phyloP scores from a whole-genome alignment of 2,329 filamentous ascomycete genomes.

The Aureobasidium pullulans region DNA sequence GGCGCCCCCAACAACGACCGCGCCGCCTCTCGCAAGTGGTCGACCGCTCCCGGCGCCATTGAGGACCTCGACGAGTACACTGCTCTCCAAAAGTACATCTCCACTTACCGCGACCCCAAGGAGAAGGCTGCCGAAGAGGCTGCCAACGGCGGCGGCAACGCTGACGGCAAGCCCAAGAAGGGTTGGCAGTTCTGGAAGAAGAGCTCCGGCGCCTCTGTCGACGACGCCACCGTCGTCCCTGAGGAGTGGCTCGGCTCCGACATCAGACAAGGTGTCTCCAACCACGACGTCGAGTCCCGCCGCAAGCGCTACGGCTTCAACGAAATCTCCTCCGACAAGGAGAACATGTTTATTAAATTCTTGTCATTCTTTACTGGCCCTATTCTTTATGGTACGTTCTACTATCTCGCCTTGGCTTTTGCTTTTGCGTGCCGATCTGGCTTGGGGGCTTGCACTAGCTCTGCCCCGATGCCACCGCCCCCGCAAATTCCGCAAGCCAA shows the following conservation, averaged over 20 bases:
- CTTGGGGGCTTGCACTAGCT: constrained; percentile 8
- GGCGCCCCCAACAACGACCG: constrained; percentile 24
- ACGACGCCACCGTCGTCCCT: constrained; percentile 41
- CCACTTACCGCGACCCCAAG: constrained; percentile 56
- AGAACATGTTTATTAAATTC: constrained; percentile 69
- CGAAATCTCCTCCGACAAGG: constrained; percentile 66
- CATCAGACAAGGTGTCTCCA: constrained; percentile 55
- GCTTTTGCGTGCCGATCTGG: constrained; percentile 6
- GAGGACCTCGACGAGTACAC: constrained; percentile 56
- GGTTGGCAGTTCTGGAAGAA: constrained; percentile 53
- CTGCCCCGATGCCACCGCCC: neutral
- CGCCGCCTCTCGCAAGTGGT: constrained; percentile 31
- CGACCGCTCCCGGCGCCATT: constrained; percentile 32
- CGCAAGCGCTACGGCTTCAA: constrained; percentile 63
- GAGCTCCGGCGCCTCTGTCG: constrained; percentile 25
- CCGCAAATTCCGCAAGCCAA: constrained; percentile 13
- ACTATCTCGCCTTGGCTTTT: constrained; percentile 1
- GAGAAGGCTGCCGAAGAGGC: constrained; percentile 38
- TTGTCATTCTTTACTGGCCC: constrained; percentile 68
- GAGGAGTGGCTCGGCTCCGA: constrained; percentile 65
- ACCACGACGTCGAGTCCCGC: constrained; percentile 53
- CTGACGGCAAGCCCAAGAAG: constrained; percentile 43
- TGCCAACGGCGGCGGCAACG: constrained; percentile 29
- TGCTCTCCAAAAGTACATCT: constrained; percentile 60
- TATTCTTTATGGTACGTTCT: constrained; percentile 63